Conservation (phyloP, 1,284 basidiomycete genomes). For the Ceratobasidium sp. region DNA sequence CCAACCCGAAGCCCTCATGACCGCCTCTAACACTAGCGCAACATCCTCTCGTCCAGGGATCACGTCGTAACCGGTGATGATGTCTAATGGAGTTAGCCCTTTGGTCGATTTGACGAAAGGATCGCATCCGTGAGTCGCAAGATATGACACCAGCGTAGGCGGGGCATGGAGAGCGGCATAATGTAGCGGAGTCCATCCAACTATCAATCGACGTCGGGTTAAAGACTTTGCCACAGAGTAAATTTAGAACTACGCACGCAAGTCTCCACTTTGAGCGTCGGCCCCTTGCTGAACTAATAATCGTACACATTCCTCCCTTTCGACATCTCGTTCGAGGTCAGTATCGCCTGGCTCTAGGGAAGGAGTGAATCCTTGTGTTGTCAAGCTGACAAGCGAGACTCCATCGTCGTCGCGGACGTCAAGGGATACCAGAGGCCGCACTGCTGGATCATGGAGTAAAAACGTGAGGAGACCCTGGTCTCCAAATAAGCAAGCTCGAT, state of each 20-base stretch:
- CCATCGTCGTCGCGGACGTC: constrained; percentile 83
- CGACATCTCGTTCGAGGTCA: constrained; percentile 81
- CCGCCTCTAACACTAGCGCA: constrained; percentile 79
- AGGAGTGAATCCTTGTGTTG: constrained; percentile 76
- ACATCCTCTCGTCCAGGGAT: constrained; percentile 84
- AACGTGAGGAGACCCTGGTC: constrained; percentile 77
- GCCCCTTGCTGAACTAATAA: constrained; percentile 82
- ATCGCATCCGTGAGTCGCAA: constrained; percentile 91
- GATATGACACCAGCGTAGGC: constrained; percentile 88
- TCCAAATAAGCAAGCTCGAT: constrained; percentile 77
- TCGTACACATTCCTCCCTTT: constrained; percentile 88
- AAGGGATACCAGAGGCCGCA: constrained; percentile 74
- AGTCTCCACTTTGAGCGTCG: constrained; percentile 71
- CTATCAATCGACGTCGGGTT: constrained; percentile 57
- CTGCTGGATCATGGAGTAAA: constrained; percentile 75
- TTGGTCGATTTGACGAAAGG: constrained; percentile 78
- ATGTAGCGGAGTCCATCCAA: constrained; percentile 96
- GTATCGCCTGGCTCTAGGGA: constrained; percentile 59
- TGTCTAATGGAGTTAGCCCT: constrained; percentile 84
- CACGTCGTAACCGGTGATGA: constrained; percentile 80
- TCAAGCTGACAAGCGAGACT: constrained; percentile 77
- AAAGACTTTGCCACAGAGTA: constrained; percentile 20
- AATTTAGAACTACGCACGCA: constrained; percentile 63
- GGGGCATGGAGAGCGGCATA: constrained; percentile 90
- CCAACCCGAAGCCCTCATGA: constrained; percentile 82